phyloP scores from a whole-genome alignment of 2,329 filamentous ascomycete genomes.

The Delphinella strobiligena region DNA sequence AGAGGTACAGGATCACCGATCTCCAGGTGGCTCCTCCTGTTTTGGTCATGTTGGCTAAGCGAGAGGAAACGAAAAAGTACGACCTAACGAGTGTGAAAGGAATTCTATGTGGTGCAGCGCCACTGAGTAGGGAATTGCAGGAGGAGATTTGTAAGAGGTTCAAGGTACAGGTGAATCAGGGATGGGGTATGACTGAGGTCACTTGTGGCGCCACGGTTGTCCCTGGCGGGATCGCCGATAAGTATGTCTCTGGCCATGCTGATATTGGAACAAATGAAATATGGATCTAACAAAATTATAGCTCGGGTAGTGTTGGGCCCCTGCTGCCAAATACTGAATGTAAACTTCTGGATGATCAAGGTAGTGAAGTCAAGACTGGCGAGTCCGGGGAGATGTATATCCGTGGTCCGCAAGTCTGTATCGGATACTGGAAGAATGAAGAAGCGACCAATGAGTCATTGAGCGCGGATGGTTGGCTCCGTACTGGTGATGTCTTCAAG shows the following conservation, averaged over 20 bases:
- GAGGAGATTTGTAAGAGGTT: slow-evolving; percentile 26
- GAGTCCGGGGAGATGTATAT: slow-evolving; percentile 33
- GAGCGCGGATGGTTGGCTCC: slow-evolving; percentile 11
- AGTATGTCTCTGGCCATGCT: background rate
- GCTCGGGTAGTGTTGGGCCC: slow-evolving; percentile 26
- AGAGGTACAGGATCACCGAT: slow-evolving; percentile 26
- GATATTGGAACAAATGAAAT: too few relatives aligned
- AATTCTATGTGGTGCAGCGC: slow-evolving; percentile 27
- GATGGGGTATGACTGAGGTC: slow-evolving; percentile 21
- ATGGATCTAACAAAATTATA: background rate
- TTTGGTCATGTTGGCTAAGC: slow-evolving; percentile 26
- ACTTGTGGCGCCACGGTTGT: slow-evolving; percentile 24
- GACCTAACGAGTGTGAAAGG: slow-evolving; percentile 23
- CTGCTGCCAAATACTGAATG: slow-evolving; percentile 26
- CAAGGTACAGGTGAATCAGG: slow-evolving; percentile 24
- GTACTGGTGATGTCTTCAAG: slow-evolving; percentile 37
- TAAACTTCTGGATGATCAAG: slow-evolving; percentile 30
- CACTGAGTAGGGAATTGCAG: slow-evolving; percentile 28
- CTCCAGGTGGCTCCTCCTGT: slow-evolving; percentile 28
- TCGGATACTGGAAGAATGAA: slow-evolving; percentile 22
- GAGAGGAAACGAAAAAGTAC: slow-evolving; percentile 21
- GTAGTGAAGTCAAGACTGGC: slow-evolving; percentile 26
- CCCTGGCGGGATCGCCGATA: slow-evolving; percentile 21
- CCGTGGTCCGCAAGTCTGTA: slow-evolving; percentile 28
- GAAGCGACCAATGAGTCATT: slow-evolving; percentile 14